Evolutionary conservation across 345 rosid species (phyloP), one percentile per base, ranked within the genome.

Genomic region (Salix viminalis): DNA sequence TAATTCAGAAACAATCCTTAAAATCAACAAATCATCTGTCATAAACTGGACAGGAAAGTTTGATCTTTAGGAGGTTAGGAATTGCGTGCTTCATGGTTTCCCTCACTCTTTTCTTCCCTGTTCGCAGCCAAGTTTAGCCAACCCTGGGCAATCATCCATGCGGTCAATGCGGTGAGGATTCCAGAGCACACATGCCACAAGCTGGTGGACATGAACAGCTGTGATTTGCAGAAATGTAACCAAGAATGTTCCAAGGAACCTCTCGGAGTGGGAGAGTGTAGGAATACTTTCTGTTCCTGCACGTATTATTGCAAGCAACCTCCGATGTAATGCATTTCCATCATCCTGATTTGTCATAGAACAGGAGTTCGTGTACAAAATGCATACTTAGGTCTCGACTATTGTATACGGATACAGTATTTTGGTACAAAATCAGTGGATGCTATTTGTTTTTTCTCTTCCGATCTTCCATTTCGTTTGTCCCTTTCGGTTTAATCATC

Each of bases 121-220:
- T 16, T 39, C 11, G 2, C 79, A 69, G 74, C 73, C 23, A 80
- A 72, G 30, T 6, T n/a, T 60, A 48, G 19, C 39, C 42, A 52
- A 37, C 58, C 16, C 23, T 13, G 50, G 41, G 78, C 58, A 30
- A 72, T 70, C n/a, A 30, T 65, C 41, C 37, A 37, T 2, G 81
- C 41, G 5, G 81, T 23, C 30, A 15, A 75, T 21, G 83, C 64
- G 1, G 81, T 65, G 28, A 86, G 88, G 77, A 84, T 88, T 41
- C 91, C 91, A 0, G 91, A 88, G 74, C 87, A 87, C 76, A 87
- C 90, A 15, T 86, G 92, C 68, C 86, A 75, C 54, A 87, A 79
- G 75, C 39, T 36, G 71, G 66, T 87, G 32, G 52, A 65, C 16
- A 70, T 75, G 50, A 78, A 68, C 41, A 69, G 11, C 24, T 88